These are phyloP conservation scores for Theobroma grandiflorum DNA, from an alignment of 441 rosid genomes.

Conservation along the genomic window DNA sequence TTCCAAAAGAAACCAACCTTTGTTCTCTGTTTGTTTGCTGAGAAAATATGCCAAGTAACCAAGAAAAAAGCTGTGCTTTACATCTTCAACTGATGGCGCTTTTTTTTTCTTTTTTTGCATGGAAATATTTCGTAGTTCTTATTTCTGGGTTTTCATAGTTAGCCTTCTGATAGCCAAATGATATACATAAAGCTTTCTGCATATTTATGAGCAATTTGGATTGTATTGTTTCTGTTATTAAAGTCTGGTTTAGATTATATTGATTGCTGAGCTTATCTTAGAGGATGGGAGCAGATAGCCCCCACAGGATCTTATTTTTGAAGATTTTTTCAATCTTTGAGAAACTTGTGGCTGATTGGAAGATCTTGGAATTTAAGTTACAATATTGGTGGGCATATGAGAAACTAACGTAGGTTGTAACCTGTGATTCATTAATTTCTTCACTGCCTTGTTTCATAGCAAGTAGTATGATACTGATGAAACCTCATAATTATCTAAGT, in stretches of 20 bases:
- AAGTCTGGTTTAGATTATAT: background rate
- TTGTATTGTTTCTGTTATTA: background rate
- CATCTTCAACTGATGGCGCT: background rate
- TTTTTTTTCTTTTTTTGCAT: background rate
- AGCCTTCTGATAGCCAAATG: background rate
- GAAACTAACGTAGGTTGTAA: background rate
- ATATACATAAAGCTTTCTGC: background rate
- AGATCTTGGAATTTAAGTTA: background rate
- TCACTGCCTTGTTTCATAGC: background rate
- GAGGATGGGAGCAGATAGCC: background rate
- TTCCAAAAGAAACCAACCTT: constrained; percentile 1
- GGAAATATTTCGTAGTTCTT: background rate
- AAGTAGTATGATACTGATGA: background rate
- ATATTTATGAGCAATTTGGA: background rate
- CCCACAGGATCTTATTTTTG: background rate
- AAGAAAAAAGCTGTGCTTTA: background rate
- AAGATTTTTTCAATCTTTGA: background rate
- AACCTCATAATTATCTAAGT: background rate
- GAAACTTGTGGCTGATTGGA: background rate
- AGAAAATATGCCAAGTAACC: constrained; percentile 17
- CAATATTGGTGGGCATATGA: background rate
- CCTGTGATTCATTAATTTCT: background rate
- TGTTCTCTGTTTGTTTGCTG: background rate
- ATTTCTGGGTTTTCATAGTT: background rate
- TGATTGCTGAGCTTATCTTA: background rate